Conservation (phyloP, 2,329 filamentous ascomycete genomes). For the Paraphaeosphaeria sporulosa region DNA sequence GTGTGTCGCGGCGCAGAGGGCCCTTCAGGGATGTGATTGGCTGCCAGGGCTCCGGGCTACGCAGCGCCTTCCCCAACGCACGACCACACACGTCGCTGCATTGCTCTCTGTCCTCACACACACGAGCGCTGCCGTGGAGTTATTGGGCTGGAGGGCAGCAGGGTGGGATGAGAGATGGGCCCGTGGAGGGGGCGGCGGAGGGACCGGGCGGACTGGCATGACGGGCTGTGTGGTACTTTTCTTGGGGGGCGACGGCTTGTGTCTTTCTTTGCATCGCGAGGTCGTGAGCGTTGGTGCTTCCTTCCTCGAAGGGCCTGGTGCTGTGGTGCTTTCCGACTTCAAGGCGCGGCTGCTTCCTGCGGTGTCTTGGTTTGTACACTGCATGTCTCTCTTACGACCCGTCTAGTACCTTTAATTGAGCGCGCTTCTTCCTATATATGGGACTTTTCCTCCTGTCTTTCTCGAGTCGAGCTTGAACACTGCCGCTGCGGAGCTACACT, state of each 20-base stretch:
- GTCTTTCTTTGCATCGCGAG: constrained; percentile 10
- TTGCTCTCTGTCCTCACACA: constrained; percentile 17
- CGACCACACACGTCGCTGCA: constrained; percentile 41
- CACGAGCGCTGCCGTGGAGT: constrained; percentile 10
- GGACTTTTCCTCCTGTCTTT: not conserved
- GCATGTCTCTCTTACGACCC: constrained; percentile 15
- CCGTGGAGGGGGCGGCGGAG: not conserved
- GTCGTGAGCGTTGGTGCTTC: constrained; percentile 17
- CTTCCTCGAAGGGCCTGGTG: constrained; percentile 20
- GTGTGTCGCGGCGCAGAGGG: constrained; percentile 20
- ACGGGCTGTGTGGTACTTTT: constrained; percentile 12
- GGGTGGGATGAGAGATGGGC: not conserved
- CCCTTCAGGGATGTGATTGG: constrained; percentile 34
- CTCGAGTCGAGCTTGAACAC: not conserved
- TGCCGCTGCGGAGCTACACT: not conserved
- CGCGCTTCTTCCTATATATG: constrained; percentile 8
- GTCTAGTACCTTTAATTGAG: constrained; percentile 13
- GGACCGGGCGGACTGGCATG: not conserved
- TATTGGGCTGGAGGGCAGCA: constrained; percentile 19
- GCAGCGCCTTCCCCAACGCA: constrained; percentile 28
- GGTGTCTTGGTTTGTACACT: constrained; percentile 7
- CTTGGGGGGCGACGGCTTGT: not conserved
- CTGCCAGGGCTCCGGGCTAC: constrained; percentile 24
- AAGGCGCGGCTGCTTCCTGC: constrained; percentile 21
- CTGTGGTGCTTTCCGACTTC: constrained; percentile 16